Evolutionary conservation across 2,329 filamentous ascomycete species (phyloP).

Genomic region (Xylaria sp.): DNA sequence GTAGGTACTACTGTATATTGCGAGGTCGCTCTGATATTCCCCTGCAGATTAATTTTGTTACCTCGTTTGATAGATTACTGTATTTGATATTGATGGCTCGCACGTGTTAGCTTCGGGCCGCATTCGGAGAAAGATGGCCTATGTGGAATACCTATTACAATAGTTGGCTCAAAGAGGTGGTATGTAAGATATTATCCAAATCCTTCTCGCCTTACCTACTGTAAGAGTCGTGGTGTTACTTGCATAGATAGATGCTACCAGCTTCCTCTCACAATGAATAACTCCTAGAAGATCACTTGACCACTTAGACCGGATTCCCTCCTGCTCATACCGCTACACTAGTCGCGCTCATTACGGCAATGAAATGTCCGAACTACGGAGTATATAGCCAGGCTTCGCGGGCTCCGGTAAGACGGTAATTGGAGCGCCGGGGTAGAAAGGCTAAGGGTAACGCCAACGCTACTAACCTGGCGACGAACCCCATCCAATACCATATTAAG

Average conservation of each 20-base stretch:
- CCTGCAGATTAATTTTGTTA: constrained; percentile 33
- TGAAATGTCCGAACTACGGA: constrained; percentile 14
- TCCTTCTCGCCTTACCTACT: background rate
- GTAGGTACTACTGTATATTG: constrained; percentile 4
- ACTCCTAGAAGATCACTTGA: background rate
- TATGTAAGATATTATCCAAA: background rate
- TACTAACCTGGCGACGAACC: constrained; percentile 15
- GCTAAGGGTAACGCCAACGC: background rate
- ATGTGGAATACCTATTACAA: constrained; percentile 8
- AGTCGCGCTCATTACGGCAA: constrained; percentile 12
- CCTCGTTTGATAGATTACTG: constrained; percentile 34
- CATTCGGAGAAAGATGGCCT: constrained; percentile 16
- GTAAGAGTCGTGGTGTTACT: constrained; percentile 1
- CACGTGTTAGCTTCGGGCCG: constrained; percentile 17
- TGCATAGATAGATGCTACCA: background rate
- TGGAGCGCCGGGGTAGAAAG: constrained; percentile 7
- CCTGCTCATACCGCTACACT: constrained; percentile 5
- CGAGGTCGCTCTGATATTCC: constrained; percentile 23
- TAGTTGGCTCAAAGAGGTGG: background rate
- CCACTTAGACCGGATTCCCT: constrained; percentile 10
- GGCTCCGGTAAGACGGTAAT: constrained; percentile 2
- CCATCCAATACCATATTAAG: constrained; percentile 17
- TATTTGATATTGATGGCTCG: constrained; percentile 28
- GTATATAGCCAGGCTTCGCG: constrained; percentile 5
- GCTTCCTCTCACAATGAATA: background rate